Percentiles rank a stretch among this genome's conserved stretches.
Evolutionary conservation across 2,329 filamentous ascomycete species (phyloP).

Genomic region (Penicillium sp.): DNA sequence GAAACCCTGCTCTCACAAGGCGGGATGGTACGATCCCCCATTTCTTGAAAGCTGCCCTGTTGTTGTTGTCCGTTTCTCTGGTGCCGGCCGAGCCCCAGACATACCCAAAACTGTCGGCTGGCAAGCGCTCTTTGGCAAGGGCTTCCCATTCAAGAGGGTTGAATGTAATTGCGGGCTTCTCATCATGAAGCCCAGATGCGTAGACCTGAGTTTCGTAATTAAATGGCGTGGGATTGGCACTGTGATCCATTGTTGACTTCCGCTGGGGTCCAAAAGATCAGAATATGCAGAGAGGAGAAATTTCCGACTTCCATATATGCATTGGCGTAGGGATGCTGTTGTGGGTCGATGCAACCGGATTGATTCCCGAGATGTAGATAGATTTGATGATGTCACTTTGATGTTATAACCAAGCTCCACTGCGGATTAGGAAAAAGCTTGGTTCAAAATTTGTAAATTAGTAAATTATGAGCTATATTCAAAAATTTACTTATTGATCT

Average conservation of each 20-base stretch:
- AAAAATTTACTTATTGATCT: too few relatives aligned
- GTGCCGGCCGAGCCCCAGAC: slow-evolving; percentile 54
- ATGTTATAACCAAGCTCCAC: too few relatives aligned
- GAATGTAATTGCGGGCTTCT: slow-evolving; percentile 51
- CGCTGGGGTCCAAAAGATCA: not conserved
- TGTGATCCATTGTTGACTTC: not conserved
- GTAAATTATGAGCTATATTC: too few relatives aligned
- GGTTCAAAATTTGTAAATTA: too few relatives aligned
- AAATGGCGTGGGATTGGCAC: not conserved
- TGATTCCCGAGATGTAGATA: too few relatives aligned
- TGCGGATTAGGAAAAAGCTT: too few relatives aligned
- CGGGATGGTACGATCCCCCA: slow-evolving; percentile 27
- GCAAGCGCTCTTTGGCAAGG: slow-evolving; percentile 49
- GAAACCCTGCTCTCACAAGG: slow-evolving; percentile 32
- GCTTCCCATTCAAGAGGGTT: slow-evolving; percentile 53
- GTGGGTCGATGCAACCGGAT: too few relatives aligned
- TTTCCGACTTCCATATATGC: too few relatives aligned
- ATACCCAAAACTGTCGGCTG: slow-evolving; percentile 53
- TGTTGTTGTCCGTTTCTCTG: slow-evolving; percentile 26
- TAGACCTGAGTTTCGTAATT: slow-evolving; percentile 44
- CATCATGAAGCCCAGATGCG: slow-evolving; percentile 43
- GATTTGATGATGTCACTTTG: too few relatives aligned
- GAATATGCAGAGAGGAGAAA: too few relatives aligned
- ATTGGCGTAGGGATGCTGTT: too few relatives aligned
- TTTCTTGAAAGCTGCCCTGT: slow-evolving; percentile 26